Evolutionary conservation across 306 rosid species (phyloP).

Genomic region (Citrullus amarus): DNA sequence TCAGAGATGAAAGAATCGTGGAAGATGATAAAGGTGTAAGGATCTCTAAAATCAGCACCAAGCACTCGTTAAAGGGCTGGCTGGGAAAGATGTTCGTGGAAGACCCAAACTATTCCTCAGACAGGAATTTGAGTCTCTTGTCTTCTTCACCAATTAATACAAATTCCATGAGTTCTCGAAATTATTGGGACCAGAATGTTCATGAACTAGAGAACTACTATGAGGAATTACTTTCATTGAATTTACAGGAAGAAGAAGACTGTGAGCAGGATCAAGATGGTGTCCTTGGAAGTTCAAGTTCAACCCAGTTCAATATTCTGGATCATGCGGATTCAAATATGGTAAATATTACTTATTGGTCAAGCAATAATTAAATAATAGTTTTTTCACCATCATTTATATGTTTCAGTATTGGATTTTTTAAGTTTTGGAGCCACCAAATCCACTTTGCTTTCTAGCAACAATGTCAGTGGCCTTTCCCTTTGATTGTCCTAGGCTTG

Average conservation of each 20-base stretch:
- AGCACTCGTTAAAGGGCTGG: slow-evolving; percentile 47
- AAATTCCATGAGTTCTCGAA: slow-evolving; percentile 23
- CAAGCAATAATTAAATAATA: background rate
- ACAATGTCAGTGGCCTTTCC: background rate
- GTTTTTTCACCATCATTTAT: background rate
- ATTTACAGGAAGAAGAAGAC: slow-evolving; percentile 28
- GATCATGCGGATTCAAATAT: slow-evolving; percentile 22
- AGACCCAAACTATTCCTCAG: slow-evolving; percentile 20
- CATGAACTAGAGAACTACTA: slow-evolving; percentile 49
- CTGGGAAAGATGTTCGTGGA: slow-evolving; percentile 53
- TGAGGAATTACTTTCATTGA: slow-evolving; percentile 33
- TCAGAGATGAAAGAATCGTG: slow-evolving; percentile 48
- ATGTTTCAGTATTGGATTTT: background rate
- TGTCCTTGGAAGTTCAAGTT: slow-evolving; percentile 17
- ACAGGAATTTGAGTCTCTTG: background rate
- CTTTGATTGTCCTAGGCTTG: background rate
- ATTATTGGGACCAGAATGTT: slow-evolving; percentile 47
- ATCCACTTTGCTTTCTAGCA: background rate
- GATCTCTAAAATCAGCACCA: slow-evolving; percentile 47
- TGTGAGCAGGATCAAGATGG: slow-evolving; percentile 22
- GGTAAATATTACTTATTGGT: slow-evolving; percentile 25
- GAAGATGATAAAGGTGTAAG: slow-evolving; percentile 68
- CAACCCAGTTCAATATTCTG: slow-evolving; percentile 30
- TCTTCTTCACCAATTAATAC: slow-evolving; percentile 25
- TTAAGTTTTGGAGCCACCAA: background rate